Evolutionary conservation across 768 basidiomycete species (phyloP), one percentile per base, ranked within the genome.

Genomic region (Rhizopogon vesiculosus): DNA sequence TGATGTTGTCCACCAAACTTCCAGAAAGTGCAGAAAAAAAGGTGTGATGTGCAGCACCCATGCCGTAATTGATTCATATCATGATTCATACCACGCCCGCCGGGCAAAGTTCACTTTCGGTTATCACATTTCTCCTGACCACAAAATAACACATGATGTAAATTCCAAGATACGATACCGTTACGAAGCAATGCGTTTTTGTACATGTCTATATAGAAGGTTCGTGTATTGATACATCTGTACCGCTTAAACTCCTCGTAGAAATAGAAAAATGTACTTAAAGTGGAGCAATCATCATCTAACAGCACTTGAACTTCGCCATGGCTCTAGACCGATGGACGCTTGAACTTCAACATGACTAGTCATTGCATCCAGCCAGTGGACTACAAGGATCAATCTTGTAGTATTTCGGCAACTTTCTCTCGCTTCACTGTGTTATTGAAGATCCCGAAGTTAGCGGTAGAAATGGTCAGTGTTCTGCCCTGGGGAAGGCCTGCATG

Each of bases 391-490:
- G 19, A 9, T 16, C 19, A 38, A 22, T 48, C 15, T 49, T 49
- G 2, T 38, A 8, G 38, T 49, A 9, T 35, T 38, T 49, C 48
- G 15, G 33, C 33, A 49, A 16, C 35, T 22, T 16, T 35, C 48
- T 35, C 33, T 33, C n/a, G 18, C 10, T 16, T 16, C 19, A 33
- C 45, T 19, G 33, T 2, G 35, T 35, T 19, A 7, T 61, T 59
- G 51, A 69, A 61, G 8, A 62, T 62, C 0, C 67, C 69, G 15
- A 67, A 57, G 22, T 69, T 67, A 12, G 63, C 52, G 4, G 69
- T 63, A 2, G 67, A 65, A 6, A 70, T 58, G 13, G 57, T 69
- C 19, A 54, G 60, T 16, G 62, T 1, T 57, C 56, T 22, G 56
- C 50, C 7, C 28, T 53, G 7, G 67, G 67, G n/a, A 69, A 69